Percentiles rank a stretch among this genome's conserved stretches.
phyloP scores from a whole-genome alignment of 2,329 filamentous ascomycete species.

The Fusarium armeniacum region DNA sequence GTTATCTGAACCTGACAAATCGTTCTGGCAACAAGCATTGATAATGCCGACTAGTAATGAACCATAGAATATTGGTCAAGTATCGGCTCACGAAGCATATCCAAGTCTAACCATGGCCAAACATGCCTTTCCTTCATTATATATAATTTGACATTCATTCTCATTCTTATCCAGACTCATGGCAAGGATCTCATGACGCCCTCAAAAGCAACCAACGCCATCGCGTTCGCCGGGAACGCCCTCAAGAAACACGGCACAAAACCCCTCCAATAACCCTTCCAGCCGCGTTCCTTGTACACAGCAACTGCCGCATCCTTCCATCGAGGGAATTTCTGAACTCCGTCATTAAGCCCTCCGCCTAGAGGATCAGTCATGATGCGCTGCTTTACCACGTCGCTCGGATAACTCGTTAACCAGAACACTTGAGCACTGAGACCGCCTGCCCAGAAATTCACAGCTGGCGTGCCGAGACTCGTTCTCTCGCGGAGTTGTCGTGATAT shows the following conservation, averaged over 20 bases:
- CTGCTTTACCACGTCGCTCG: constrained; percentile 94
- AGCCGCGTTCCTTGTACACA: constrained; percentile 82
- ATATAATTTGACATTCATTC: constrained; percentile 16
- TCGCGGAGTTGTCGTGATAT: constrained; percentile 77
- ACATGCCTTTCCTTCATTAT: background rate
- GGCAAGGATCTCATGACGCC: constrained; percentile 82
- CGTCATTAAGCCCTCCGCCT: constrained; percentile 76
- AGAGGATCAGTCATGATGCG: constrained; percentile 96
- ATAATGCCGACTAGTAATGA: background rate
- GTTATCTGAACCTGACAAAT: too few species aligned
- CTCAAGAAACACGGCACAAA: constrained; percentile 94
- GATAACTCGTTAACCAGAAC: constrained; percentile 95
- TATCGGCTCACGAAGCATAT: background rate
- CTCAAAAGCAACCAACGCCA: constrained; percentile 94
- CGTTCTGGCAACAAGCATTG: too few species aligned
- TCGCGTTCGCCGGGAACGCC: constrained; percentile 95
- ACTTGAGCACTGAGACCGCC: constrained; percentile 92
- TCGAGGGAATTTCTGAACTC: constrained; percentile 74
- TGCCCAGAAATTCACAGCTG: constrained; percentile 96
- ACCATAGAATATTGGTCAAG: background rate
- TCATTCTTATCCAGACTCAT: constrained; percentile 44
- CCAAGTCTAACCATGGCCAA: background rate
- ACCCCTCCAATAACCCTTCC: constrained; percentile 89
- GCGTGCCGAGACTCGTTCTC: constrained; percentile 78
- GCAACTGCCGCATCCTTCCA: constrained; percentile 86